These are phyloP conservation scores for Pleurotus pulmonarius DNA, from an alignment of 768 basidiomycete species.

Conservation along the genomic window DNA sequence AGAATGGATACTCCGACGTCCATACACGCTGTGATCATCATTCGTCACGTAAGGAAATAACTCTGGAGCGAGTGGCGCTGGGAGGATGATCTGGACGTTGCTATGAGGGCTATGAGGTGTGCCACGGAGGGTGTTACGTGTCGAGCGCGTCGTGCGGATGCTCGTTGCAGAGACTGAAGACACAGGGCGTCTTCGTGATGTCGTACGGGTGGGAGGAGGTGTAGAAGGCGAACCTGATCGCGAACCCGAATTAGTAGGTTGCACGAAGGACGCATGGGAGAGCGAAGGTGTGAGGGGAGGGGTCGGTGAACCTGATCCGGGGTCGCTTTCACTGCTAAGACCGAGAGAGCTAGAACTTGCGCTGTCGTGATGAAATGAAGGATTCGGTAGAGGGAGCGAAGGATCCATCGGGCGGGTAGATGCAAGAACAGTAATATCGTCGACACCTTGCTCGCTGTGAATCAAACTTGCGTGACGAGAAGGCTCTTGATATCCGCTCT, in stretches of 20 bases:
- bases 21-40: constrained; percentile 1
- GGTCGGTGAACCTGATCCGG: constrained; percentile 9
- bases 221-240: constrained; percentile 33
- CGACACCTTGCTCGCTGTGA: constrained; percentile 13
- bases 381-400: constrained; percentile 18
- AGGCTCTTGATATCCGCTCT: constrained; percentile 11
- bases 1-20: constrained; percentile 10
- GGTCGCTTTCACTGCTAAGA: constrained; percentile 8
- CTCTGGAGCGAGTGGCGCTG: constrained; percentile 54
- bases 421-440: constrained; percentile 13
- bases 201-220: constrained; percentile 30
- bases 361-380: constrained; percentile 19
- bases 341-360: constrained; percentile 28
- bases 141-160: constrained; percentile 23
- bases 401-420: constrained; percentile 11
- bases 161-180: constrained; percentile 35
- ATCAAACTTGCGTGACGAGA: constrained; percentile 13
- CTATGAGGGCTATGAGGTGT: constrained; percentile 59
- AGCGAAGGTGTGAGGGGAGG: constrained; percentile 8
- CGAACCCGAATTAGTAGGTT: background rate
- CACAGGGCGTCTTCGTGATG: constrained; percentile 26
- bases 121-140: constrained; percentile 44
- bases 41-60: constrained; percentile 18
- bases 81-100: constrained; percentile 64
- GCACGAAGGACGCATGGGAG: constrained; percentile 4